Evolutionary conservation across 331 rosid species (phyloP), one percentile per base, ranked within the genome.

Genomic region (Malus hybrid): DNA sequence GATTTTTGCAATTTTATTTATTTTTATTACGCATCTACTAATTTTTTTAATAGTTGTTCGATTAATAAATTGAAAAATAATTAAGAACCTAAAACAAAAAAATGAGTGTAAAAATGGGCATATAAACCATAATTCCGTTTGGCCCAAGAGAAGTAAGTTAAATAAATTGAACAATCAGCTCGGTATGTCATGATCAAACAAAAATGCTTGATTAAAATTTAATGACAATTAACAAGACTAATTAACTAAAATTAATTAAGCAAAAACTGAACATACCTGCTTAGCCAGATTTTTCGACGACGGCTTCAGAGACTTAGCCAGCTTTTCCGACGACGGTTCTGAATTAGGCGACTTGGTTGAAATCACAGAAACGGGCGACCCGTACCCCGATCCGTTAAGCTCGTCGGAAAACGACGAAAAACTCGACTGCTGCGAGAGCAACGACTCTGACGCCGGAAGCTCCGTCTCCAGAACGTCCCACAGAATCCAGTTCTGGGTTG

Each of bases 401-500:
- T 91, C 93, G 14, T 86, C 93, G 8, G 96, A 88, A 26, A 81
- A 68, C 24, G 93, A 88, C 12, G 82, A 77, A 13, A 81, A 44
- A 60, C 78, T 67, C 1, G 86, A 73, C 57, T 50, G 64, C 0
- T 85, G 82, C n/a, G 90, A 85, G 33, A 77, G 26, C 10, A 61
- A 34, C 10, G 72, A 75, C 44, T 86, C 90, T 4, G 39, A 55
- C 2, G 80, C 89, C 3, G 75, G 71, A 5, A 72, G 74, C 62
- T 87, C 76, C 26, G 24, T 24, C 24, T 24, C 24, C 24, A 24
- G 24, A 24, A 24, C 24, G 24, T 24, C 24, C 24, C 24, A 24
- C 24, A 24, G 24, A 24, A 24, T 24, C 24, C 24, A 24, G 24
- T 24, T 24, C 24, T 24, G 24, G 24, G 24, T 24, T 24, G 24